Evolutionary conservation across 2,329 filamentous ascomycete genomes (phyloP).

Genomic region (Fusarium metavorans): DNA sequence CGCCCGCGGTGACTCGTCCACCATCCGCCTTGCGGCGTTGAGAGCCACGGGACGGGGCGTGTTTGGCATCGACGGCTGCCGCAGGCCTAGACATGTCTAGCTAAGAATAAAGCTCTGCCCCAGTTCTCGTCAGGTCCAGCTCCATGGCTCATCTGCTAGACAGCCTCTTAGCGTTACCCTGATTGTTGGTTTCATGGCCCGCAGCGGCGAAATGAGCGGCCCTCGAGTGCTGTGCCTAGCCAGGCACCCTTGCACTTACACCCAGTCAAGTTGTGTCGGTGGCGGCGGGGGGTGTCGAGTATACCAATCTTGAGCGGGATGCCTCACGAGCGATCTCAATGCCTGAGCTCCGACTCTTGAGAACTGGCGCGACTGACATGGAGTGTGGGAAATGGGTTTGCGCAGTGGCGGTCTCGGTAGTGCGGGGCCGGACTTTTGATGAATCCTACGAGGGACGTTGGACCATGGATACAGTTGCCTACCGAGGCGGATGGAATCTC

Average conservation of each 20-base stretch:
- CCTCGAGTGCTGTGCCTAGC: not conserved
- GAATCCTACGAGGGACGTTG: slow-evolving; percentile 5
- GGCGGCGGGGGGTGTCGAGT: slow-evolving; percentile 12
- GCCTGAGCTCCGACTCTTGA: slow-evolving; percentile 3
- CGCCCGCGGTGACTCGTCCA: slow-evolving; percentile 24
- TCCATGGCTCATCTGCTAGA: slow-evolving; percentile 16
- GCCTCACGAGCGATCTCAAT: slow-evolving; percentile 20
- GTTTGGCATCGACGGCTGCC: slow-evolving; percentile 34
- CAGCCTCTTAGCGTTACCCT: slow-evolving; percentile 5
- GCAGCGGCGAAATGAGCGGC: slow-evolving; percentile 20
- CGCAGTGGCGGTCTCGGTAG: slow-evolving; percentile 30
- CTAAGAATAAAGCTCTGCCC: slow-evolving; percentile 23
- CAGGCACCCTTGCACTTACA: not conserved
- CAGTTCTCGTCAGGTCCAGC: slow-evolving; percentile 20
- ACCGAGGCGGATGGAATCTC: not conserved
- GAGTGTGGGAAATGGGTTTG: slow-evolving; percentile 8
- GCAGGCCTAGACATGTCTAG: slow-evolving; percentile 15
- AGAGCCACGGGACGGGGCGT: slow-evolving; percentile 38
- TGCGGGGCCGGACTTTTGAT: slow-evolving; percentile 18
- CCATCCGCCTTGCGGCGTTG: slow-evolving; percentile 19
- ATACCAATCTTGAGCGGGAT: slow-evolving; percentile 26
- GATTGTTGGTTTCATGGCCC: slow-evolving; percentile 7
- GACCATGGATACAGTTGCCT: slow-evolving; percentile 4
- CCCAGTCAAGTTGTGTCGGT: slow-evolving; percentile 8
- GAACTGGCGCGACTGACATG: slow-evolving; percentile 8